These are phyloP conservation scores for Solanum chmielewskii DNA, from an alignment of 257 asterid species.

Conservation along the genomic window DNA sequence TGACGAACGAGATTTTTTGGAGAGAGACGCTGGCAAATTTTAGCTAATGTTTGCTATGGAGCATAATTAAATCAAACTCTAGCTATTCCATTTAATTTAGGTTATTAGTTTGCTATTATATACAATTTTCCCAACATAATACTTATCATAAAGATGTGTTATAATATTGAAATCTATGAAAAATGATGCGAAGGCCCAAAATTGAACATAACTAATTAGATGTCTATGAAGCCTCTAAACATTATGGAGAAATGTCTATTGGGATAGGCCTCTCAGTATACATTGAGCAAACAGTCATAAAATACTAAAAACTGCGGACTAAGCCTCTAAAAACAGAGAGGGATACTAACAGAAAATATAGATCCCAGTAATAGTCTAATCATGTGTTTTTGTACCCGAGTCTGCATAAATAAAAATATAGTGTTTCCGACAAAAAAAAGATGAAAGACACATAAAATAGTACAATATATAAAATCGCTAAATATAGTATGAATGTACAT, in stretches of 20 bases:
- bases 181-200: background rate
- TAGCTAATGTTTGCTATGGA: no score
- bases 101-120: no score
- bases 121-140: no score
- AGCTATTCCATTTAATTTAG: no score
- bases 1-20: no score
- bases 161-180: background rate
- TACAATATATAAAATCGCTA: no score
- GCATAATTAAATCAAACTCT: no score
- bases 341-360: background rate
- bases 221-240: background rate
- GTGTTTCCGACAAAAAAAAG: no score
- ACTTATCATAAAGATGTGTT: no score
- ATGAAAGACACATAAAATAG: background rate
- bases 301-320: background rate
- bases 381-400: background rate
- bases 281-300: no score
- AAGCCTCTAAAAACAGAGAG: background rate
- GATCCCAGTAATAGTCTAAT: background rate
- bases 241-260: background rate
- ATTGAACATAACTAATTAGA: no score
- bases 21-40: no score
- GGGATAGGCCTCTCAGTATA: background rate
- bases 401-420: background rate
- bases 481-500: background rate